Evolutionary conservation across 768 basidiomycete genomes (phyloP).

Genomic region (Naganishia kalamii): DNA sequence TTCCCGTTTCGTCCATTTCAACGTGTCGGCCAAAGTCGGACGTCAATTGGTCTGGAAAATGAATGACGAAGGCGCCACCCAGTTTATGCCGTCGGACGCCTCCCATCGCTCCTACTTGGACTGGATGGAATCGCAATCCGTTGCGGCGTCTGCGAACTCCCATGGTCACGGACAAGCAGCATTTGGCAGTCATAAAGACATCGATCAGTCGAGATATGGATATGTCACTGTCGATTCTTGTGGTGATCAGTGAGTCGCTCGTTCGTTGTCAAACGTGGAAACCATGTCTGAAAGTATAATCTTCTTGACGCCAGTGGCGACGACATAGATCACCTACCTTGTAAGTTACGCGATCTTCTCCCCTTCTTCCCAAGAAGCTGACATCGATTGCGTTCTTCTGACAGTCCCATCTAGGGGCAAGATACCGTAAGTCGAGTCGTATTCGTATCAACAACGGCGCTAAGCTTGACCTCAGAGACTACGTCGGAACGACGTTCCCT

Average conservation of each 20-base stretch:
- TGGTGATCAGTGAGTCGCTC: constrained; percentile 9
- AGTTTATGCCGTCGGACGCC: constrained; percentile 7
- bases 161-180: not conserved
- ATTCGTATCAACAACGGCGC: not conserved
- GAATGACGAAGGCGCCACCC: constrained; percentile 24
- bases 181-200: not conserved
- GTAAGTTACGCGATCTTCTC: constrained; percentile 27
- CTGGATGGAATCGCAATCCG: not conserved
- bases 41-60: constrained; percentile 12
- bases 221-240: constrained; percentile 26
- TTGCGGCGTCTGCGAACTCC: not conserved
- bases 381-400: not conserved
- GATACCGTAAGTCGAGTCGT: constrained; percentile 30
- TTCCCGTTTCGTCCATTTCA: constrained; percentile 30
- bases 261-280: constrained; percentile 24
- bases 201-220: constrained; percentile 1
- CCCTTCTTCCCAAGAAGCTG: not conserved
- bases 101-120: not conserved
- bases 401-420: constrained; percentile 27
- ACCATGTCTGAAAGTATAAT: constrained; percentile 34
- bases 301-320: constrained; percentile 34
- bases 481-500: constrained; percentile 34
- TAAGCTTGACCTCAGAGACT: constrained; percentile 33
- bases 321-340: constrained; percentile 42
- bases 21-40: constrained; percentile 32